Evolutionary conservation across 2,329 filamentous ascomycete genomes (phyloP).

Genomic region (Chalara sp.): DNA sequence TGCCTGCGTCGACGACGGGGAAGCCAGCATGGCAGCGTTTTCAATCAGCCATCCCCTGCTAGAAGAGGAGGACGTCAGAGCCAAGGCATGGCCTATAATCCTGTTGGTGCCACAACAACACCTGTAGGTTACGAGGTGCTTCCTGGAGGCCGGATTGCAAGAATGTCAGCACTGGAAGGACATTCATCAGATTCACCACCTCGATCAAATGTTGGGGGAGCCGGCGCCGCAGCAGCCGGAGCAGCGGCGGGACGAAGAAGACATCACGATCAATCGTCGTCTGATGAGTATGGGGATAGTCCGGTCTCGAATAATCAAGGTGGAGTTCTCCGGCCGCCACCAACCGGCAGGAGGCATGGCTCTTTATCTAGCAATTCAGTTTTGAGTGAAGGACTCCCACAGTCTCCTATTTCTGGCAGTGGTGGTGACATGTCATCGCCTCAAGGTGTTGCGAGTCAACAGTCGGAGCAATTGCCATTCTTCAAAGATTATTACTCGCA

Average conservation of each 20-base stretch:
- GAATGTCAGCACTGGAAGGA: constrained; percentile 90
- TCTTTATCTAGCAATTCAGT: constrained; percentile 83
- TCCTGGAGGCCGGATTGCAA: constrained; percentile 81
- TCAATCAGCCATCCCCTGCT: constrained; percentile 85
- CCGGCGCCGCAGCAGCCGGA: constrained; percentile 22
- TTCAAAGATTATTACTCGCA: constrained; percentile 99
- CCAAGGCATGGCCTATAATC: constrained; percentile 35
- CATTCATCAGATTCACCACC: constrained; percentile 54
- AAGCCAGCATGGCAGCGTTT: constrained; percentile 64
- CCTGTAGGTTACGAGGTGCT: constrained; percentile 62
- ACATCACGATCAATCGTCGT: constrained; percentile 56
- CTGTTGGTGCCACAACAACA: constrained; percentile 27
- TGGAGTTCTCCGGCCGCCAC: constrained; percentile 51
- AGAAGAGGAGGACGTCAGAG: constrained; percentile 37
- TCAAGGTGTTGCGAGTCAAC: constrained; percentile 74
- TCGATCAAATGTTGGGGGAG: constrained; percentile 6
- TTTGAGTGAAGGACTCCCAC: constrained; percentile 60
- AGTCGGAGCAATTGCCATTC: constrained; percentile 90
- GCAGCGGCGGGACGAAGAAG: constrained; percentile 36
- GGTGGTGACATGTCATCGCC: constrained; percentile 76
- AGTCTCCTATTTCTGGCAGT: constrained; percentile 64
- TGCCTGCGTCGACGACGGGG: constrained; percentile 44
- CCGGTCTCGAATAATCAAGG: constrained; percentile 59
- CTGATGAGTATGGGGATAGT: constrained; percentile 58
- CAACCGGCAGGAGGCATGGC: constrained; percentile 64